A percentile compares a stretch with the other conserved stretches of the same genome.
These are phyloP conservation scores for Pyrenula aspistea DNA, from an alignment of 495 filamentous ascomycete species.

Conservation along the genomic window DNA sequence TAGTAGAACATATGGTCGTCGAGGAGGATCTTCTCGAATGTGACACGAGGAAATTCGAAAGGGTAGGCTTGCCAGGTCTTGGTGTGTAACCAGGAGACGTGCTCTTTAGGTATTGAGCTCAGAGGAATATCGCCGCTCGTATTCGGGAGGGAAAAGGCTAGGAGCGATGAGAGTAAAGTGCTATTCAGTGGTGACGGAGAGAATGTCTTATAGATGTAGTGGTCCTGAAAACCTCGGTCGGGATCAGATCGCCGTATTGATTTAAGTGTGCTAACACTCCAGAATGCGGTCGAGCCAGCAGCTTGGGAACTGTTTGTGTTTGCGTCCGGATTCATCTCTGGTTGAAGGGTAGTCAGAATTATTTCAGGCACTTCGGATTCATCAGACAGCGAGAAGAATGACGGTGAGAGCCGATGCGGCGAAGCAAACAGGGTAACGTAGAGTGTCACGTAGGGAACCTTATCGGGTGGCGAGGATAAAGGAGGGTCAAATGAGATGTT, in stretches of 20 bases:
- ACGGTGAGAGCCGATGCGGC: conserved; percentile 51
- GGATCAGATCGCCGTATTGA: conserved; percentile 45
- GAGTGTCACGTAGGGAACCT: conserved; percentile 69
- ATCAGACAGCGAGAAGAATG: conserved; percentile 53
- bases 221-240: conserved; percentile 25
- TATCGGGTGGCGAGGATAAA: conserved; percentile 44
- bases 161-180: conserved; percentile 43
- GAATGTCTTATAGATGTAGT: conserved; percentile 96
- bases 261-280: conserved; percentile 70
- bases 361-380: conserved; percentile 47
- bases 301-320: conserved; percentile 26
- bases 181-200: conserved; percentile 56
- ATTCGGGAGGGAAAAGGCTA: conserved; percentile 16
- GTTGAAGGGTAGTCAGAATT: conserved; percentile 74
- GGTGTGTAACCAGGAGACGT: conserved; percentile 68
- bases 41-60: conserved; percentile 66
- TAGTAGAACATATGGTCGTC: conserved; percentile 57
- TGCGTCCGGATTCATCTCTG: conserved; percentile 34
- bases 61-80: conserved; percentile 80
- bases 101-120: conserved; percentile 14
- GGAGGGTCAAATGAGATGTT: conserved; percentile 44
- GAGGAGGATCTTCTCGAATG: conserved; percentile 72
- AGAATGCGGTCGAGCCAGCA: conserved; percentile 66
- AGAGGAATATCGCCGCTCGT: conserved; percentile 20
- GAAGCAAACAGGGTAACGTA: conserved; percentile 87